These are phyloP conservation scores for Ophiosphaerella korrae DNA, from an alignment of 2,329 filamentous ascomycete genomes.

Conservation along the genomic window DNA sequence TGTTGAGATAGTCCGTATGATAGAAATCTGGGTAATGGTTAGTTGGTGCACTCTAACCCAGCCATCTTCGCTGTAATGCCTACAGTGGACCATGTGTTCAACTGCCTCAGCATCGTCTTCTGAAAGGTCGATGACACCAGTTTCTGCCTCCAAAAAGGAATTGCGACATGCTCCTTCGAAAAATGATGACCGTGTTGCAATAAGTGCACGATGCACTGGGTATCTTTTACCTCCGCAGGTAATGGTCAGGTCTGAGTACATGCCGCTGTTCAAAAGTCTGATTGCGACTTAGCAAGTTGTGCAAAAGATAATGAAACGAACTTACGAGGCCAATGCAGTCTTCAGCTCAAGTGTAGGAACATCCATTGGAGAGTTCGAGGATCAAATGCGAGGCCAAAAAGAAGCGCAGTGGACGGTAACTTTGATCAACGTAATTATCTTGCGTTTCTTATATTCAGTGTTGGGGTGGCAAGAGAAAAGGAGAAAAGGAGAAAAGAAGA, in stretches of 20 bases:
- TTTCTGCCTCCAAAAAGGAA: constrained; percentile 44
- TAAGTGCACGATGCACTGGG: constrained; percentile 54
- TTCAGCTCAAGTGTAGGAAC: constrained; percentile 52
- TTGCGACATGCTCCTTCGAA: constrained; percentile 50
- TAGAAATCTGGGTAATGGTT: constrained; percentile 45
- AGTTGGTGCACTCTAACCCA: constrained; percentile 12
- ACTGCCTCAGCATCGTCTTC: constrained; percentile 50
- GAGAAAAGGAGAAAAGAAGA: neutral
- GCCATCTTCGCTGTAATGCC: constrained; percentile 16
- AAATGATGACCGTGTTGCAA: constrained; percentile 56
- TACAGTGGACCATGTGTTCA: constrained; percentile 50
- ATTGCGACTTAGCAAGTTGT: constrained; percentile 32
- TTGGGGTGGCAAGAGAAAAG: neutral
- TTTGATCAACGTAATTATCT: too few species aligned
- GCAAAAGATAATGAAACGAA: constrained; percentile 10
- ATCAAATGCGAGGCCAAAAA: constrained; percentile 15
- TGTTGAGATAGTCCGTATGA: constrained; percentile 48
- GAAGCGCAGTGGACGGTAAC: neutral
- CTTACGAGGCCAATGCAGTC: constrained; percentile 55
- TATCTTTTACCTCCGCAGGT: constrained; percentile 53
- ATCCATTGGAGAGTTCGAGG: constrained; percentile 38
- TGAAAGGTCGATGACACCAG: constrained; percentile 46
- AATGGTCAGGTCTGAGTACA: constrained; percentile 57
- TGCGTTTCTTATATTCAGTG: neutral
- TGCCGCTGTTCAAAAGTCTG: constrained; percentile 46